Conservation (phyloP, 805 yeast species). For the Cyberlindnera mrakii region DNA sequence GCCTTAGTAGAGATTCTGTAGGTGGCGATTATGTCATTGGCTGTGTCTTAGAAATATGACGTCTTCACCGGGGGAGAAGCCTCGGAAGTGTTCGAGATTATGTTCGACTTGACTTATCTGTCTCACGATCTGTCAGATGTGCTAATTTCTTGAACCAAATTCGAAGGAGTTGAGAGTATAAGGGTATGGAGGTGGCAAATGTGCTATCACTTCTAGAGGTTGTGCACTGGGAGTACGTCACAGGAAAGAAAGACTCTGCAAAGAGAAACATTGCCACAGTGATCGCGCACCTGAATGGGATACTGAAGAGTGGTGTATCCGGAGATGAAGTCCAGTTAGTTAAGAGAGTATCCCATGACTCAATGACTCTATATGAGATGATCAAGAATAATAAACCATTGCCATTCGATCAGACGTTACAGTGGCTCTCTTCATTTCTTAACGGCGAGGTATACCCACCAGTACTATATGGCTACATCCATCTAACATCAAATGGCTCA, state of each 20-base stretch:
- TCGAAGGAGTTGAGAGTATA: no score
- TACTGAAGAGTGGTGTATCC: no score
- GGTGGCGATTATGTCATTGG: no score
- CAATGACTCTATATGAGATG: constrained; percentile 3
- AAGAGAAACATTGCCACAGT: neutral
- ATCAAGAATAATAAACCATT: constrained; percentile 2
- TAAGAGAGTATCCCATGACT: constrained; percentile 1
- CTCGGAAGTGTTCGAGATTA: no score
- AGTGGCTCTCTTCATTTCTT: constrained; percentile 14
- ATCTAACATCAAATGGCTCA: neutral
- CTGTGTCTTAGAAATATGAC: no score
- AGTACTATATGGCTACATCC: neutral
- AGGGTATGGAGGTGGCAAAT: neutral
- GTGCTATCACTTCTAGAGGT: neutral
- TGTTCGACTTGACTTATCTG: no score
- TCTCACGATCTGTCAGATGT: no score
- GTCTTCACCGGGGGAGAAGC: no score
- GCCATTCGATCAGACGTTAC: constrained; percentile 5
- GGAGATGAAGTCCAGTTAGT: neutral
- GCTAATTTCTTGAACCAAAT: no score
- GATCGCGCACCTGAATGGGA: no score
- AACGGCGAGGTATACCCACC: constrained; percentile 15
- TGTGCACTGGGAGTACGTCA: constrained; percentile 2
- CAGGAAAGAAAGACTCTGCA: neutral
- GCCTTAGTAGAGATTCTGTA: no score